A percentile compares a stretch with the other conserved stretches of the same genome.
These are phyloP conservation scores for Carallia pectinifolia DNA, from an alignment of 345 rosid species.

Conservation along the genomic window DNA sequence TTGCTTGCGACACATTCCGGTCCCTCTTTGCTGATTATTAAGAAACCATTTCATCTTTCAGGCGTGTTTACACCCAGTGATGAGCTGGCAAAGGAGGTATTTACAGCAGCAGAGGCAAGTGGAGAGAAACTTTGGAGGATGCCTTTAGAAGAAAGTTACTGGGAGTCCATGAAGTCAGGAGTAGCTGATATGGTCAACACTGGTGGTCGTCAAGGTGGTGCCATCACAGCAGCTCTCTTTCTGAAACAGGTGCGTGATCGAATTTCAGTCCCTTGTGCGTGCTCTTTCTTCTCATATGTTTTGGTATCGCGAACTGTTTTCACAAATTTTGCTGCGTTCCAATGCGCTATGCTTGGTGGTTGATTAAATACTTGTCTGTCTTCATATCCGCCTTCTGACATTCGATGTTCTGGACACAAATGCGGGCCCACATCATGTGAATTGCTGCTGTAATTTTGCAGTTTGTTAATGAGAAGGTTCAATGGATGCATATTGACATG, in stretches of 20 bases:
- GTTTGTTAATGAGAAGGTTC: slow-evolving; percentile 86
- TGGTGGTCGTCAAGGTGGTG: slow-evolving; percentile 78
- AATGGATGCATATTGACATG: slow-evolving; percentile 97
- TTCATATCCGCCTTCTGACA: neutral
- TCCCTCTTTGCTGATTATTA: neutral
- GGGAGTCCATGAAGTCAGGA: slow-evolving; percentile 98
- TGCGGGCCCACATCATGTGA: neutral
- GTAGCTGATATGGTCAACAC: slow-evolving; percentile 96
- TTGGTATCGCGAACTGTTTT: neutral
- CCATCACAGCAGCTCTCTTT: slow-evolving; percentile 91
- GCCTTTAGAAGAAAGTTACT: slow-evolving; percentile 95
- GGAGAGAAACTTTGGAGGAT: slow-evolving; percentile 99
- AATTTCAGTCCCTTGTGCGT: neutral
- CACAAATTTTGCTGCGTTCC: no score
- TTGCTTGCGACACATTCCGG: neutral
- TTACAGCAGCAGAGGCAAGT: slow-evolving; percentile 61
- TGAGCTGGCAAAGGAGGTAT: slow-evolving; percentile 77
- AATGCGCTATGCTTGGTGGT: neutral
- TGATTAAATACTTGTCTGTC: neutral
- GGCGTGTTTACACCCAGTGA: slow-evolving; percentile 89
- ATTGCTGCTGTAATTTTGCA: slow-evolving; percentile 27
- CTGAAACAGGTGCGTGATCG: slow-evolving; percentile 68
- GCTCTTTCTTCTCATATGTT: neutral
- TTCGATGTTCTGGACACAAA: no score
- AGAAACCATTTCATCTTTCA: slow-evolving; percentile 14